Evolutionary conservation across 495 filamentous ascomycete genomes (phyloP).

Genomic region (Podospora pseudopauciseta): DNA sequence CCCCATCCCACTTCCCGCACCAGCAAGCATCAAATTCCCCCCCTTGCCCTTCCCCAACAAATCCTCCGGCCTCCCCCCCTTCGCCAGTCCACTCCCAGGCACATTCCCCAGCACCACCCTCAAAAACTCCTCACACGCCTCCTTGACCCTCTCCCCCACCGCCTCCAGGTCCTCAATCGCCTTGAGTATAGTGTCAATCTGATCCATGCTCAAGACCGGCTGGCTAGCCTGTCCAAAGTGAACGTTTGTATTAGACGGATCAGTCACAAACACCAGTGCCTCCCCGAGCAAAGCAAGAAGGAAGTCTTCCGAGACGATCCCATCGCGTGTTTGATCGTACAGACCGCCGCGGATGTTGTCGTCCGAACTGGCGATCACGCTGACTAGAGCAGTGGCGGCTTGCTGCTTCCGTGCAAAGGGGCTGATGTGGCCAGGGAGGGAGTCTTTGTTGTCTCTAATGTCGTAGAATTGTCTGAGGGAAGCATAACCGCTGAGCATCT

Average conservation of each 20-base stretch:
- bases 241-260: slow-evolving; percentile 37
- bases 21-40: slow-evolving; percentile 59
- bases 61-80: slow-evolving; percentile 55
- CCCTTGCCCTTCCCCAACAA: slow-evolving; percentile 62
- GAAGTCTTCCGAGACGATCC: slow-evolving; percentile 80
- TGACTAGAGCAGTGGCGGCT: slow-evolving; percentile 67
- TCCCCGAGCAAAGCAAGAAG: slow-evolving; percentile 81
- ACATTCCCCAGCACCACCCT: slow-evolving; percentile 48
- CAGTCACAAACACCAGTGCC: slow-evolving; percentile 68
- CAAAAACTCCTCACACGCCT: slow-evolving; percentile 68
- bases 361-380: slow-evolving; percentile 74
- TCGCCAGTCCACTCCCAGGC: slow-evolving; percentile 33
- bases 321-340: slow-evolving; percentile 71
- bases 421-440: slow-evolving; percentile 36
- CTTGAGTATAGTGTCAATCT: slow-evolving; percentile 72
- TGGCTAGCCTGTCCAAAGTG: slow-evolving; percentile 23
- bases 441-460: slow-evolving; percentile 57
- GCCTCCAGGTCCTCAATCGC: slow-evolving; percentile 80
- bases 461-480: slow-evolving; percentile 85
- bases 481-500: slow-evolving; percentile 85
- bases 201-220: slow-evolving; percentile 53
- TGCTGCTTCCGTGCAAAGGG: slow-evolving; percentile 54
- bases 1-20: slow-evolving; percentile 47
- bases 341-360: slow-evolving; percentile 87
- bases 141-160: slow-evolving; percentile 64